Conservation (phyloP, 1,139 yeast genomes). For the Suhomyces maxii region DNA sequence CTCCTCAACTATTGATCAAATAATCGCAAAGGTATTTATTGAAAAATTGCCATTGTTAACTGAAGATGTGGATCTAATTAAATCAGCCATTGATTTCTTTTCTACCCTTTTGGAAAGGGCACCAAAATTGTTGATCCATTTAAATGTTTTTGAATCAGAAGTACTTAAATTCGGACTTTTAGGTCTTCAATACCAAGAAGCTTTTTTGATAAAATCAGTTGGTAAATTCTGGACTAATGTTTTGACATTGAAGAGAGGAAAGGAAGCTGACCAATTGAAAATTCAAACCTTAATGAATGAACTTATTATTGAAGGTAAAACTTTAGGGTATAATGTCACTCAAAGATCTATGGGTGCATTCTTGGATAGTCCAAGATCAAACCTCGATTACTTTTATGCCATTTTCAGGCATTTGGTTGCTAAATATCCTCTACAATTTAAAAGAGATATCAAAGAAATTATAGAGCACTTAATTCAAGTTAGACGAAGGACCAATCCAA, state of each 20-base stretch:
- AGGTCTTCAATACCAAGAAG: slow-evolving; percentile 56
- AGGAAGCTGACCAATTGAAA: slow-evolving; percentile 43
- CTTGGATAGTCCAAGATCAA: slow-evolving; percentile 57
- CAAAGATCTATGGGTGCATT: slow-evolving; percentile 36
- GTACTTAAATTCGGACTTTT: slow-evolving; percentile 45
- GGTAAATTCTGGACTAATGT: slow-evolving; percentile 67
- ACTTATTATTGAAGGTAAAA: slow-evolving; percentile 11
- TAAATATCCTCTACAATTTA: slow-evolving; percentile 50
- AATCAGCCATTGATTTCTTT: slow-evolving; percentile 43
- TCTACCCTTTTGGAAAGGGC: slow-evolving; percentile 47
- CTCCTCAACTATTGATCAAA: slow-evolving; percentile 27
- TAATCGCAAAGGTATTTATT: slow-evolving; percentile 33
- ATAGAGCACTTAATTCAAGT: slow-evolving; percentile 12
- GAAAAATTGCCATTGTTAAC: slow-evolving; percentile 36
- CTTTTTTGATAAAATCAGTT: slow-evolving; percentile 62
- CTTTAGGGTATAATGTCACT: slow-evolving; percentile 39
- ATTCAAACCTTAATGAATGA: slow-evolving; percentile 35
- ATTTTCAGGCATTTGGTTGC: slow-evolving; percentile 54
- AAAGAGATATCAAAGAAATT: slow-evolving; percentile 42
- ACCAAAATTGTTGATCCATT: slow-evolving; percentile 50
- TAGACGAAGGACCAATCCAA: neutral
- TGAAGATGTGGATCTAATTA: slow-evolving; percentile 55
- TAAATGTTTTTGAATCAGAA: slow-evolving; percentile 31
- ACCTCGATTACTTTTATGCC: slow-evolving; percentile 56
- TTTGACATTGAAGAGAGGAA: slow-evolving; percentile 54